phyloP scores from a whole-genome alignment of 169 alveolate genomes.

The Eimeria zaria region DNA sequence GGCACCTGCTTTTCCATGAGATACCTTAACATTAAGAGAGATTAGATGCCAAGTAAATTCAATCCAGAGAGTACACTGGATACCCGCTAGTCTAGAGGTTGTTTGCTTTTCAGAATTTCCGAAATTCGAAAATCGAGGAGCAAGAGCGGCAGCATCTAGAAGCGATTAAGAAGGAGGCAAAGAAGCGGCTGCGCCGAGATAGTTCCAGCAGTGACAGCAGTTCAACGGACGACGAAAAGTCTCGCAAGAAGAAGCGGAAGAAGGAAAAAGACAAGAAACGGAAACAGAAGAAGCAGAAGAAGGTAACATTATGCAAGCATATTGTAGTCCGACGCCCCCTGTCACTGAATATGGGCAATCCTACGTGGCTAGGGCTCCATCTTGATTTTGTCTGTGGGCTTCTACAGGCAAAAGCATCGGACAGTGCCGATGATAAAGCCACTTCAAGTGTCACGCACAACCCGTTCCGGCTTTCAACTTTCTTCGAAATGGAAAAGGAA shows the following conservation, averaged over 20 bases:
- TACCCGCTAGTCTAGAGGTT: background rate
- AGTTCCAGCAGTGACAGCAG: constrained; percentile 61
- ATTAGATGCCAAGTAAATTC: background rate
- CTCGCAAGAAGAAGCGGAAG: constrained; percentile 70
- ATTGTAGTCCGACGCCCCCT: background rate
- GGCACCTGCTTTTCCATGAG: background rate
- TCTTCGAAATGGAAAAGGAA: constrained; percentile 67
- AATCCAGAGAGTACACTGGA: background rate
- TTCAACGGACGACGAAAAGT: constrained; percentile 58
- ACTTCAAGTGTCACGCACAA: constrained; percentile 63
- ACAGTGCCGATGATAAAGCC: constrained; percentile 10
- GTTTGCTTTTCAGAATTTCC: constrained; percentile 40
- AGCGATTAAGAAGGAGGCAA: constrained; percentile 71
- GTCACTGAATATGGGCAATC: background rate
- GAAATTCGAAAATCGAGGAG: constrained; percentile 68
- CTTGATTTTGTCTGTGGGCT: background rate
- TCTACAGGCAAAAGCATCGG: constrained; percentile 49
- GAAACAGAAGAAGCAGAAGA: constrained; percentile 62
- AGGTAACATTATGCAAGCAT: background rate
- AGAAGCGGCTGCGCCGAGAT: constrained; percentile 62
- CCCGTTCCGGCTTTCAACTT: constrained; percentile 70
- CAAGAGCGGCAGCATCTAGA: constrained; percentile 79
- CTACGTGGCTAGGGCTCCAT: background rate
- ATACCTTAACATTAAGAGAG: background rate
- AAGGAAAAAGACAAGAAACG: constrained; percentile 54